Base-by-base conservation (phyloP, 345 rosid species). In the Capsella bursapastoris region DNA sequence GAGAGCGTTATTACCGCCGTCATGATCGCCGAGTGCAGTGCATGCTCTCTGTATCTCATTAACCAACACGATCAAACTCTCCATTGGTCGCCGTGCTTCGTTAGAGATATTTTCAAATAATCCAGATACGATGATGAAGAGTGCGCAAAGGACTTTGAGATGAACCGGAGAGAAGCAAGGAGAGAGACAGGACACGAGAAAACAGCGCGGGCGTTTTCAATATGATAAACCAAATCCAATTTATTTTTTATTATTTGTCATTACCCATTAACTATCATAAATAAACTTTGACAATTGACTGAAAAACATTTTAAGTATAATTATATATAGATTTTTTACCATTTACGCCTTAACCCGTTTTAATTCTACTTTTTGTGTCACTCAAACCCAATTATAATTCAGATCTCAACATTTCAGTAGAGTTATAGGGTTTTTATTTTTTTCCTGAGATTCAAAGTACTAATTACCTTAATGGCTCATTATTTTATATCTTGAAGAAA, bases 31-130 rank as follows among this genome's bases (percentile, higher is more conserved):
- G 64, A 94, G 90, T 3, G 85, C 77, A 49, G 97, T 90, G 77
- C 98, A 91, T 11, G 96, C 97, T 72, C 92, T 79, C 79, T 94
- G 98, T 61, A 91, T 90, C 64, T 90, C 76, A 79, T 94, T 94
- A 38, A 91, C 93, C 72, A 87, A 79, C 2, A 87, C 87, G 51
- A 90, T 90, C 90, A 91, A 84, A 84, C 90, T 94, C 88, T 87
- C 97, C 97, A 91, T 90, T 90, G 22, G 89, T 90, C 32, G 89
- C 77, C n/a, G 0, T 43, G 47, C n/a, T 48, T 48, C 50, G 50
- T 45, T 6, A 45, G 48, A 44, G 50, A 47, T 7, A 15, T 3
- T 6, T 13, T 3, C 18, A 15, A 7, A 48, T 27, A 22, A 6
- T 4, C 9, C 9, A 3, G 51, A 68, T 10, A 55, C 28, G 50